Percentiles rank a stretch among this genome's conserved stretches.
phyloP scores from a whole-genome alignment of 352 stramenopile species.

The Phytophthora palmivora region DNA sequence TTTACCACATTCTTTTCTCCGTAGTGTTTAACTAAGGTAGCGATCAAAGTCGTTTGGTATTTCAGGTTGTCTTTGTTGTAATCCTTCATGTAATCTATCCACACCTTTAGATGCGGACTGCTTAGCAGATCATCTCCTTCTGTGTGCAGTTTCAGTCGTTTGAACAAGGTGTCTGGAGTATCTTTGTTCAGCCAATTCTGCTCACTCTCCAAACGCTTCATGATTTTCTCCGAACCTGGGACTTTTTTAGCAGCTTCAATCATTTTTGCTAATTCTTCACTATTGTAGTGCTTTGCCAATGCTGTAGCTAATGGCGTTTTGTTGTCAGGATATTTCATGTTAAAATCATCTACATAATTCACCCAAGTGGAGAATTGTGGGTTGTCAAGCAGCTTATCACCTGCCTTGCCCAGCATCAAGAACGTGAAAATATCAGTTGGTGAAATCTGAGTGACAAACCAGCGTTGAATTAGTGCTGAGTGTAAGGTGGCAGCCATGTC shows the following conservation, averaged over 20 bases:
- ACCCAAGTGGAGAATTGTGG: too few species aligned
- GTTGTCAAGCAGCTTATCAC: not conserved
- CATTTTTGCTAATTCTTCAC: not conserved
- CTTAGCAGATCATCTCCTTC: not conserved
- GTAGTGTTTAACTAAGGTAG: not conserved
- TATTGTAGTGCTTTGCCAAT: not conserved
- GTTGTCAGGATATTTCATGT: not conserved
- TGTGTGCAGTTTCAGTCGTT: not conserved
- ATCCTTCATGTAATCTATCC: too few species aligned
- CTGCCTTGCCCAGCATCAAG: not conserved
- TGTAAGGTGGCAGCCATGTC: not conserved
- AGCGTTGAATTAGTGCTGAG: not conserved
- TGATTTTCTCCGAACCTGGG: not conserved
- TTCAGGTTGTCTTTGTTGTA: not conserved
- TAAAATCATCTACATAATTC: not conserved
- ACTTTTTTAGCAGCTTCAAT: not conserved
- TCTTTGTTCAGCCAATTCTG: not conserved
- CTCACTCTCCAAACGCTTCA: not conserved
- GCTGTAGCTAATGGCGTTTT: not conserved
- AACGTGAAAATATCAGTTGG: not conserved
- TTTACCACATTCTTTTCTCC: not conserved
- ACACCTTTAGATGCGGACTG: not conserved
- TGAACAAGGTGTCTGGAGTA: not conserved
- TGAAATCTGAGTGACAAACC: not conserved
- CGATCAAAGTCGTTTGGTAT: slow-evolving; percentile 2